These are phyloP conservation scores for Debaryomyces subglobosus DNA, from an alignment of 1,139 yeast genomes.

Conservation along the genomic window DNA sequence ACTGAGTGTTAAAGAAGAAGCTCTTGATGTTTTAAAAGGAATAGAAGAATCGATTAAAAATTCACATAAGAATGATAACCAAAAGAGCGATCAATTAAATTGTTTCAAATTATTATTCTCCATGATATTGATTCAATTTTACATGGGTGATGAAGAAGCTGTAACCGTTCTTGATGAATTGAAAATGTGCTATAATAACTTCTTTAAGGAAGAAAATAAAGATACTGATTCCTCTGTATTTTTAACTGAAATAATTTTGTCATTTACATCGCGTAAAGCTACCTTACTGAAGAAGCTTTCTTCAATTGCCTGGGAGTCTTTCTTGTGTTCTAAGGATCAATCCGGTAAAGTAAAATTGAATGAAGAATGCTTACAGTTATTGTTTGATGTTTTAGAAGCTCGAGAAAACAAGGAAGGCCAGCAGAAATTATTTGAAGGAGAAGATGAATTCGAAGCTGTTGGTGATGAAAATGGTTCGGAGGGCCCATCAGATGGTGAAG, in stretches of 20 bases:
- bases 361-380: slow-evolving; percentile 53
- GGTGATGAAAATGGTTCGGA: slow-evolving; percentile 26
- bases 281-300: slow-evolving; percentile 72
- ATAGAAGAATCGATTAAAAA: slow-evolving; percentile 35
- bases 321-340: slow-evolving; percentile 36
- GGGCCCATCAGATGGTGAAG: slow-evolving; percentile 32
- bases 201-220: slow-evolving; percentile 22
- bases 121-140: slow-evolving; percentile 76
- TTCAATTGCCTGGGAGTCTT: slow-evolving; percentile 73
- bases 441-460: slow-evolving; percentile 47
- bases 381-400: slow-evolving; percentile 69
- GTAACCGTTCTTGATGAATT: slow-evolving; percentile 75
- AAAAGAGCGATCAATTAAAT: slow-evolving; percentile 28
- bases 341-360: slow-evolving; percentile 36
- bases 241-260: slow-evolving; percentile 77
- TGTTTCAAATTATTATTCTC: slow-evolving; percentile 76
- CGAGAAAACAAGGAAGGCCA: slow-evolving; percentile 87
- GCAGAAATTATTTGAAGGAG: slow-evolving; percentile 70
- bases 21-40: slow-evolving; percentile 51
- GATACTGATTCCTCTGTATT: slow-evolving; percentile 54
- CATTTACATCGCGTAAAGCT: slow-evolving; percentile 75
- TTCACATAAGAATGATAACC: slow-evolving; percentile 4
- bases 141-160: slow-evolving; percentile 80
- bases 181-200: slow-evolving; percentile 51
- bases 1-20: slow-evolving; percentile 48